Percentiles rank a stretch among this genome's conserved stretches.
These are phyloP conservation scores for Phytophthora megakarya DNA, from an alignment of 352 stramenopile species.

Conservation along the genomic window DNA sequence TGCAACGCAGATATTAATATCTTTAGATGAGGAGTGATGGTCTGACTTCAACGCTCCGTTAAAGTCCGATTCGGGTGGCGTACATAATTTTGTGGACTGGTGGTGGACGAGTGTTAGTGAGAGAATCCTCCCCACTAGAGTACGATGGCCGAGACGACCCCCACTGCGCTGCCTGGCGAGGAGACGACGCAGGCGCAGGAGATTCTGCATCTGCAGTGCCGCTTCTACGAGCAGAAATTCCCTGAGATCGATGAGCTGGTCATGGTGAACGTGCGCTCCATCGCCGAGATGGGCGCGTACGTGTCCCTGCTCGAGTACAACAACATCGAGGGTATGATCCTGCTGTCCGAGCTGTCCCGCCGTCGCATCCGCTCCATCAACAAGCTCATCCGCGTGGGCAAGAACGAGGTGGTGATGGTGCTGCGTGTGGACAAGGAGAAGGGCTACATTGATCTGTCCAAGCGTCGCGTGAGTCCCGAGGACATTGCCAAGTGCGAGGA, in stretches of 20 bases:
- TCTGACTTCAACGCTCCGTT: constrained; percentile 22
- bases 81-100: constrained; percentile 25
- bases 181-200: constrained; percentile 62
- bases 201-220: constrained; percentile 83
- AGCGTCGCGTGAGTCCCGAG: constrained; percentile 98
- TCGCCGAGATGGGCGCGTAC: constrained; percentile 99
- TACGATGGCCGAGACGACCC: constrained; percentile 38
- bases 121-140: constrained; percentile 23
- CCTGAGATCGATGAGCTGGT: constrained; percentile 99
- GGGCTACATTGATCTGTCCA: constrained; percentile 99
- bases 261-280: constrained; percentile 95
- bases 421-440: constrained; percentile 99
- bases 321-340: constrained; percentile 99
- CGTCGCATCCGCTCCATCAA: constrained; percentile 99
- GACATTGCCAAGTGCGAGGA: constrained; percentile 99
- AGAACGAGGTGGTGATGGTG: constrained; percentile 99
- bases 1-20: too few species aligned
- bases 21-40: constrained; percentile 26
- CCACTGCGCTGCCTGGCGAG: constrained; percentile 37
- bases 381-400: constrained; percentile 99
- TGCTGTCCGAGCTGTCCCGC: constrained; percentile 98
- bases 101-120: constrained; percentile 17
- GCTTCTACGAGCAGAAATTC: constrained; percentile 93
- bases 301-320: constrained; percentile 99
- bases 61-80: constrained; percentile 20